These are phyloP conservation scores for Nyssa sinensis DNA, from an alignment of 148 eudicot genomes.

Conservation along the genomic window DNA sequence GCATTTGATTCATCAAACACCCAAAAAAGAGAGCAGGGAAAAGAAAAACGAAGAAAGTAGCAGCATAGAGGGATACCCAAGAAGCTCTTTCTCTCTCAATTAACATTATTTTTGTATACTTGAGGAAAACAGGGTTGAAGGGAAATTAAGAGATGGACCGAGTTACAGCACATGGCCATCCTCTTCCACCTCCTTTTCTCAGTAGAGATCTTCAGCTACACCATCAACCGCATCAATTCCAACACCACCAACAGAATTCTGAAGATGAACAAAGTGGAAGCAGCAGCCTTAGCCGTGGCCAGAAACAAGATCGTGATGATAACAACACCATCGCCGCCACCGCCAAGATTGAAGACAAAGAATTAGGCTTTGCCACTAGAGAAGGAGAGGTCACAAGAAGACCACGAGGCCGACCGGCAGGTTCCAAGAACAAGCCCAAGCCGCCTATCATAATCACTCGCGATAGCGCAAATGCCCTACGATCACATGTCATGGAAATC, in stretches of 20 bases:
- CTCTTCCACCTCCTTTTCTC: conserved; percentile 50
- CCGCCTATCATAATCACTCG: conserved; percentile 64
- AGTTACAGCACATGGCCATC: conserved; percentile 38
- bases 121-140: neutral
- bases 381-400: conserved; percentile 30
- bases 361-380: conserved; percentile 13
- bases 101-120: neutral
- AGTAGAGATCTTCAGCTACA: conserved; percentile 52
- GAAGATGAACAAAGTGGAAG: conserved; percentile 30
- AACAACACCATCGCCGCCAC: conserved; percentile 13
- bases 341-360: conserved; percentile 20
- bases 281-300: conserved; percentile 16
- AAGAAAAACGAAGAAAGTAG: neutral
- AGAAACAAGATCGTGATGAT: conserved; percentile 31
- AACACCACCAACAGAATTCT: conserved; percentile 15
- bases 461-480: conserved; percentile 54
- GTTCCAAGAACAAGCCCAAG: conserved; percentile 67
- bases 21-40: neutral
- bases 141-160: conserved; percentile 36
- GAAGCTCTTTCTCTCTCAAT: neutral
- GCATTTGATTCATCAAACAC: neutral
- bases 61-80: neutral
- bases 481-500: conserved; percentile 60
- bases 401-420: conserved; percentile 59
- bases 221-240: conserved; percentile 31